Percentiles rank a stretch among this genome's conserved stretches.
Conservation (phyloP, 352 stramenopile genomes). For the Globisporangium okanoganense region DNA sequence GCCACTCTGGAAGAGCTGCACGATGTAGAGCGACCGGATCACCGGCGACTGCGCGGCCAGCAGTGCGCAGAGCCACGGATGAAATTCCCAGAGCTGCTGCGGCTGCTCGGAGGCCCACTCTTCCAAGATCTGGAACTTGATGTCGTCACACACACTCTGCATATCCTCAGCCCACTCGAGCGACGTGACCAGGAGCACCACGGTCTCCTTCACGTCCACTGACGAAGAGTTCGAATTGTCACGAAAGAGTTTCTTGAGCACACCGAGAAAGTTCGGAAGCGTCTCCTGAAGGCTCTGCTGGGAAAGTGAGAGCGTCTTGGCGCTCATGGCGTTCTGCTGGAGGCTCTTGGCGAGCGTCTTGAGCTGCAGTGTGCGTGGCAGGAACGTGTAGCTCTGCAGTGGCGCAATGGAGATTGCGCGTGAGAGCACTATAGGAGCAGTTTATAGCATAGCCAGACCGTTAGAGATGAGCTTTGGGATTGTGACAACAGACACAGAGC, state of each 20-base stretch:
- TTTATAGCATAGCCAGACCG: not conserved
- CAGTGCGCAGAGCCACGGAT: constrained; percentile 14
- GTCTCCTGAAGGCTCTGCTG: constrained; percentile 12
- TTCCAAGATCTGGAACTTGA: constrained; percentile 8
- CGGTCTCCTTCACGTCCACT: constrained; percentile 8
- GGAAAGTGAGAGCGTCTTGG: constrained; percentile 13
- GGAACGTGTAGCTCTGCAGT: constrained; percentile 35
- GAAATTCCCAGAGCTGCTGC: constrained; percentile 7
- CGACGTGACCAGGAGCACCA: constrained; percentile 1
- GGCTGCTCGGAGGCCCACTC: not conserved
- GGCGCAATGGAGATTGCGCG: constrained; percentile 22
- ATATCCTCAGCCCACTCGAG: constrained; percentile 1
- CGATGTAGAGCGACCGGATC: constrained; percentile 25
- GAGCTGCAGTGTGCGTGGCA: constrained; percentile 34
- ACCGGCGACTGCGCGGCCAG: constrained; percentile 14
- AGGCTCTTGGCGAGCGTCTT: constrained; percentile 31
- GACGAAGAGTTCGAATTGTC: not conserved
- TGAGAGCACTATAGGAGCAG: constrained; percentile 26
- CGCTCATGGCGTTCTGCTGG: constrained; percentile 38
- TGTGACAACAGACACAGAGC: too few relatives aligned
- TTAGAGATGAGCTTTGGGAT: not conserved
- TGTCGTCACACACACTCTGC: not conserved
- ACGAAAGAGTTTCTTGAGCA: constrained; percentile 4
- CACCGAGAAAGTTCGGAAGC: constrained; percentile 26
- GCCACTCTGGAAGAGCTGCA: constrained; percentile 26